These are phyloP conservation scores for Gaeumannomyces tritici DNA, from an alignment of 2,329 filamentous ascomycete species.

Conservation along the genomic window DNA sequence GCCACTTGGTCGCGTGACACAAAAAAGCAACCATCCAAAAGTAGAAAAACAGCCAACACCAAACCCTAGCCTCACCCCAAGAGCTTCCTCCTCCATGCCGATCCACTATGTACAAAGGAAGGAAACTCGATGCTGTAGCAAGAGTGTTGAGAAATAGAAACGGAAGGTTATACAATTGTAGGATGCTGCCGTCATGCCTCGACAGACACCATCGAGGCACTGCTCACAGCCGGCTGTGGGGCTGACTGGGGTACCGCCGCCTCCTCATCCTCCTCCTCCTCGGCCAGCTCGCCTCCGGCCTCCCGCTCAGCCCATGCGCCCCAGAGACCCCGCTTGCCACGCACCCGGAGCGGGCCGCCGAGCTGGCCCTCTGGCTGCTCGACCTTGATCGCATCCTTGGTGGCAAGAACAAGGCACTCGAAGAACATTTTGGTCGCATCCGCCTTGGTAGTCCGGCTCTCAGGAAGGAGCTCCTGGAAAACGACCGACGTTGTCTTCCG, in stretches of 20 bases:
- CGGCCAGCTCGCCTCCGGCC: constrained; percentile 45
- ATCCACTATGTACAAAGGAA: constrained; percentile 3
- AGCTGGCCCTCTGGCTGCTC: constrained; percentile 69
- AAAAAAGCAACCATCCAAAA: constrained; percentile 7
- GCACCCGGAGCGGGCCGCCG: constrained; percentile 71
- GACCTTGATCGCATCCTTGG: constrained; percentile 96
- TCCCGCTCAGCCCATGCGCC: constrained; percentile 85
- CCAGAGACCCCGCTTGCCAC: constrained; percentile 93
- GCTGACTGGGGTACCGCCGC: not conserved
- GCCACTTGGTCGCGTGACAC: constrained; percentile 12
- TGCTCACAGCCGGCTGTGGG: not conserved
- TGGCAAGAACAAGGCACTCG: constrained; percentile 88
- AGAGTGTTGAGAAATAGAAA: constrained; percentile 5
- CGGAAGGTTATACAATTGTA: not conserved
- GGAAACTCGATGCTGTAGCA: constrained; percentile 3
- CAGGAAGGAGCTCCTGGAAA: constrained; percentile 86
- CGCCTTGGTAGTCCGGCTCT: constrained; percentile 67
- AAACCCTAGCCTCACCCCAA: constrained; percentile 3
- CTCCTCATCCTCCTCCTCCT: constrained; percentile 1
- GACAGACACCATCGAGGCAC: constrained; percentile 1
- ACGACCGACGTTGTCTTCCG: constrained; percentile 69
- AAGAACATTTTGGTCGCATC: constrained; percentile 99
- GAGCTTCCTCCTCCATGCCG: not conserved
- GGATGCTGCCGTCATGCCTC: not conserved
- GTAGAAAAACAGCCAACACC: constrained; percentile 5